Evolutionary conservation across 495 filamentous ascomycete species (phyloP), one percentile per base, ranked within the genome.

Genomic region (Melanomma pulvis-pyrius): DNA sequence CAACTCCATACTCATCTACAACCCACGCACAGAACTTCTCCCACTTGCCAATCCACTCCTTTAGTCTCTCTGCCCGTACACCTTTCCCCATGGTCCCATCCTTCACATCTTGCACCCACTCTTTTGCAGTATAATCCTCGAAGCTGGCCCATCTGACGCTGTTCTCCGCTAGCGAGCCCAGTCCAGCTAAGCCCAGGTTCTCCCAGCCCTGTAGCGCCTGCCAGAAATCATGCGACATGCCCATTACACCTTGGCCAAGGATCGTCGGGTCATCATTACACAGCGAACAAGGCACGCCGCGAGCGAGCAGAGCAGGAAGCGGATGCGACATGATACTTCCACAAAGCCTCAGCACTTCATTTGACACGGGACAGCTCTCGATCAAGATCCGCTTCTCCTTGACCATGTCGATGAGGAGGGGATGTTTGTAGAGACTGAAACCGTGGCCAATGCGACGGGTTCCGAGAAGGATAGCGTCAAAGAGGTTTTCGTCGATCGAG

Each of bases 11-110:
- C 74, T 94, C 89, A 54, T 84, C 78, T 8, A 96, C 89, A 59
- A 98, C 79, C 93, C 92, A 98, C 55, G 91, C 81, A 75, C 93
- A 97, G 73, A 96, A 98, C 65, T 83, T 80, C 79, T 98, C 94
- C 87, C 93, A 97, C 52, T 88, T 83, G 48, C 82, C 76, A 46
- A 82, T 83, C 90, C 92, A 97, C 71, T 93, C 82, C 74, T 83
- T 84, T 78, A 98, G 73, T 54, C 88, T 83, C 63, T 84, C 65
- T 1, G 89, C 89, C 74, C 93, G 88, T 21, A 88, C 61, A 0
- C 92, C 88, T 57, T 82, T 80, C n/a, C 92, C 94, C 66, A 89
- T 75, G 22, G 87, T 84, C 1, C 90, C 92, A 54, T 89, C 85
- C 55, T 83, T 85, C 51, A 97, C 82, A 44, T 86, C 91, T 34